phyloP scores from a whole-genome alignment of 2,329 filamentous ascomycete genomes.

The Pyricularia pennisetigena region DNA sequence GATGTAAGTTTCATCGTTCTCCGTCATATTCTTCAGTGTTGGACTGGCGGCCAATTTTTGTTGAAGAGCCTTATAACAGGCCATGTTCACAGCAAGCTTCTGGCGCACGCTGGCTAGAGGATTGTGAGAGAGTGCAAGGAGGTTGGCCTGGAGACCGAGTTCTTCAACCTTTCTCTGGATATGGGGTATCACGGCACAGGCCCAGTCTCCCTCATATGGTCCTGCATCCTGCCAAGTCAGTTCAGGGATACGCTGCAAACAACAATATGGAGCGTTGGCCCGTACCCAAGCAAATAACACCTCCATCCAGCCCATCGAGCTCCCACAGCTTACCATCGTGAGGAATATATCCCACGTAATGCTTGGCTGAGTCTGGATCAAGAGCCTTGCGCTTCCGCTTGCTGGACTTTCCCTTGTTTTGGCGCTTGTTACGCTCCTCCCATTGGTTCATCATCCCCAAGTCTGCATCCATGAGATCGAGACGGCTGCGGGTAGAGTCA shows the following conservation, averaged over 20 bases:
- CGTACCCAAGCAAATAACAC: constrained; percentile 55
- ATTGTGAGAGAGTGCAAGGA: constrained; percentile 64
- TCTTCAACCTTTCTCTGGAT: constrained; percentile 3
- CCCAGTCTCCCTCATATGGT: constrained; percentile 1
- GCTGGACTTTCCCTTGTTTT: neutral
- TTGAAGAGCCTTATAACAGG: constrained; percentile 28
- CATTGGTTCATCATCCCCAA: constrained; percentile 52
- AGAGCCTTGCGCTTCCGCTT: constrained; percentile 25
- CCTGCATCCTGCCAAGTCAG: neutral
- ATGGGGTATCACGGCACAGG: constrained; percentile 5
- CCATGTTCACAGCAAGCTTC: constrained; percentile 32
- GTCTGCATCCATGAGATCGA: constrained; percentile 67
- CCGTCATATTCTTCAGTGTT: constrained; percentile 3
- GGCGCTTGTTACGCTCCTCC: constrained; percentile 14
- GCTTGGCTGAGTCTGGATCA: constrained; percentile 56
- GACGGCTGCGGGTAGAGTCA: constrained; percentile 37
- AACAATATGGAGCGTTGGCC: neutral
- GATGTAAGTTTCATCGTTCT: constrained; percentile 8
- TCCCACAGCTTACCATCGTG: constrained; percentile 71
- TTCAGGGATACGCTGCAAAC: neutral
- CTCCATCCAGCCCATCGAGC: constrained; percentile 71
- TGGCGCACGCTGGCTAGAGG: constrained; percentile 42
- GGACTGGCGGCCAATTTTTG: constrained; percentile 13
- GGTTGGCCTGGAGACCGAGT: constrained; percentile 28
- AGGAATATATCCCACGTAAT: constrained; percentile 86